Base-by-base conservation (phyloP, 1,139 yeast genomes). In the Suhomyces bribrorum region DNA sequence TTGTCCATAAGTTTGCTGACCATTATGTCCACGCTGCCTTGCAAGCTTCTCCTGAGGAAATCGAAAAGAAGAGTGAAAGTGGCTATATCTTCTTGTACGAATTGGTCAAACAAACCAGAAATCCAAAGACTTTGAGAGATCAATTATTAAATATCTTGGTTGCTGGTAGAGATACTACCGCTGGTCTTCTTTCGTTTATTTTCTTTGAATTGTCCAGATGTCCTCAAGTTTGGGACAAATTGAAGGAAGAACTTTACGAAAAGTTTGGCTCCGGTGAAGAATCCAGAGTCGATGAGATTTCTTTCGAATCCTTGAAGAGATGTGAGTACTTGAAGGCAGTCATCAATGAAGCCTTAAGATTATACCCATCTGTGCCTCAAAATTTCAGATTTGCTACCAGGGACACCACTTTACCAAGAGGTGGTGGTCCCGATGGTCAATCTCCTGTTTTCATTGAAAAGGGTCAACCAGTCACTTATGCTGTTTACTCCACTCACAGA, bases 351-450 rank as follows among this genome's bases (percentile, higher is more conserved):
- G 61, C 64, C 5, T 66, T 79, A 44, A 64, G 83, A 46, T 53
- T 78, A 47, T 77, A 76, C 48, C 84, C 83, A 9, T 65, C 76
- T 5, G 83, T 79, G 17, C 83, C 83, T 17, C 52, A 63, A 32
- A 79, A 79, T 50, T 67, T 66, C 50, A 64, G 84, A 40, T 58
- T 61, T 27, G 72, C 79, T 15, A 59, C 63, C 9, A 64, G 57
- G 37, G 70, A 69, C 44, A 76, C 81, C 5, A 64, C 73, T 7
- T 59, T 77, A 33, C 82, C 82, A 20, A 59, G 61, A 26, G 82
- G 82, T 14, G 81, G 81, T 20, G 82, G 81, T 5, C 50, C 59
- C 3, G 70, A 73, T 38, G 72, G 64, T 9, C 35, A 43, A 7
- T 40, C 59, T 14, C 82, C 82, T 7, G 46, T 77, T 4, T 64